phyloP scores from a whole-genome alignment of 106 monocot genomes.

The Amphibolis antarctica region DNA sequence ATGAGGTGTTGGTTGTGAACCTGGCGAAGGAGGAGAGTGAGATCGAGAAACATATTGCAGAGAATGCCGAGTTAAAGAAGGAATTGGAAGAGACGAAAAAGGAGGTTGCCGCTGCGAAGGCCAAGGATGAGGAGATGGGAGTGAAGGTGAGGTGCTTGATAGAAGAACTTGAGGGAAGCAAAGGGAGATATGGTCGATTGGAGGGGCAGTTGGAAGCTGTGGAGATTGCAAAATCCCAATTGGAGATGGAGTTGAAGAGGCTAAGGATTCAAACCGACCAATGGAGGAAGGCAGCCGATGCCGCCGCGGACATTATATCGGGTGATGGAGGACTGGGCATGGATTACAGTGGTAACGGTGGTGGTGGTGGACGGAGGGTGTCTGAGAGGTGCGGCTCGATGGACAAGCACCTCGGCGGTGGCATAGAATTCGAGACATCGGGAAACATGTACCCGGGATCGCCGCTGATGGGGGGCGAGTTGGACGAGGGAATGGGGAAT shows the following conservation, averaged over 20 bases:
- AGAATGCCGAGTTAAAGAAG: conserved; percentile 36
- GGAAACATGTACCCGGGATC: conserved; percentile 19
- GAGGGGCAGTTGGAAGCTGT: conserved; percentile 37
- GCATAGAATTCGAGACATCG: neutral
- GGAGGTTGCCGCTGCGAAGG: conserved; percentile 10
- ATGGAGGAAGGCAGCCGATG: conserved; percentile 89
- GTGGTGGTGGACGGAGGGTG: conserved; percentile 15
- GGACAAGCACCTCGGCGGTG: conserved; percentile 34
- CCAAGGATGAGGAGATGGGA: conserved; percentile 41
- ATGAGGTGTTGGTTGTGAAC: neutral
- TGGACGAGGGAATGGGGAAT: conserved; percentile 17
- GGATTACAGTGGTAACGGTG: neutral
- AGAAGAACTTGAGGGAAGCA: conserved; percentile 34
- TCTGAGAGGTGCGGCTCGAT: conserved; percentile 41
- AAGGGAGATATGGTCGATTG: conserved; percentile 17
- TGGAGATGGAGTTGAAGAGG: conserved; percentile 55
- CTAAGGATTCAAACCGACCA: conserved; percentile 72
- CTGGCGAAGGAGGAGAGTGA: conserved; percentile 30
- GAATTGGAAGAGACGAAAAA: conserved; percentile 26
- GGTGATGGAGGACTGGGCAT: conserved; percentile 1
- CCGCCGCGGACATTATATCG: conserved; percentile 35
- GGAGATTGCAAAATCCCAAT: conserved; percentile 20
- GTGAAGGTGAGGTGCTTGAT: conserved; percentile 22
- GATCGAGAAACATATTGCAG: conserved; percentile 15
- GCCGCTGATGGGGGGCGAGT: conserved; percentile 19